Conservation (phyloP, 768 basidiomycete genomes). For the Suillus bovinus region DNA sequence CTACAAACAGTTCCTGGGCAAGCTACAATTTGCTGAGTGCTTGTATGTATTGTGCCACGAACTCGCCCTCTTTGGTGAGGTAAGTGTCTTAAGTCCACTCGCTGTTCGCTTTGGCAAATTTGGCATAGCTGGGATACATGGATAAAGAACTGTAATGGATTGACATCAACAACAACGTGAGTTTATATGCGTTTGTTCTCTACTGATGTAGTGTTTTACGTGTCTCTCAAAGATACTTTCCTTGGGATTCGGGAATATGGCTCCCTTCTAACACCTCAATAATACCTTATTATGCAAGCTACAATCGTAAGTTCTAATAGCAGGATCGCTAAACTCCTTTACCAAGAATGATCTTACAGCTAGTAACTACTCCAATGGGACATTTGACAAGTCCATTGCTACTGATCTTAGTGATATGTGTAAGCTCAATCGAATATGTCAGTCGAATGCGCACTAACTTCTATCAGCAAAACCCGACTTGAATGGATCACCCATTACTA, state of each 20-base stretch:
- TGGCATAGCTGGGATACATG: slow-evolving; percentile 24
- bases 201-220: neutral
- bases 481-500: slow-evolving; percentile 13
- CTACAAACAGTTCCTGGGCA: slow-evolving; percentile 27
- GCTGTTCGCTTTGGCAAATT: slow-evolving; percentile 7
- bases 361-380: slow-evolving; percentile 16
- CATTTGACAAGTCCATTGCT: slow-evolving; percentile 19
- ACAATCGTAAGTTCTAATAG: slow-evolving; percentile 21
- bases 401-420: slow-evolving; percentile 8
- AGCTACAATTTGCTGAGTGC: slow-evolving; percentile 32
- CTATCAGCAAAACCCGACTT: slow-evolving; percentile 17
- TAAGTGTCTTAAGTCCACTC: slow-evolving; percentile 5
- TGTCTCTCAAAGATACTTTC: slow-evolving; percentile 24
- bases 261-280: slow-evolving; percentile 17
- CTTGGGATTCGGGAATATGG: slow-evolving; percentile 10
- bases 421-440: slow-evolving; percentile 6
- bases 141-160: slow-evolving; percentile 17
- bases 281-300: slow-evolving; percentile 26
- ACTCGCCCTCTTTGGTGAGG: slow-evolving; percentile 16
- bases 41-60: slow-evolving; percentile 21
- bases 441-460: neutral
- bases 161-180: slow-evolving; percentile 22
- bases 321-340: neutral
- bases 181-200: neutral
- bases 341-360: slow-evolving; percentile 16